Evolutionary conservation across 1,284 basidiomycete genomes (phyloP).

Genomic region (Malassezia obtusa): DNA sequence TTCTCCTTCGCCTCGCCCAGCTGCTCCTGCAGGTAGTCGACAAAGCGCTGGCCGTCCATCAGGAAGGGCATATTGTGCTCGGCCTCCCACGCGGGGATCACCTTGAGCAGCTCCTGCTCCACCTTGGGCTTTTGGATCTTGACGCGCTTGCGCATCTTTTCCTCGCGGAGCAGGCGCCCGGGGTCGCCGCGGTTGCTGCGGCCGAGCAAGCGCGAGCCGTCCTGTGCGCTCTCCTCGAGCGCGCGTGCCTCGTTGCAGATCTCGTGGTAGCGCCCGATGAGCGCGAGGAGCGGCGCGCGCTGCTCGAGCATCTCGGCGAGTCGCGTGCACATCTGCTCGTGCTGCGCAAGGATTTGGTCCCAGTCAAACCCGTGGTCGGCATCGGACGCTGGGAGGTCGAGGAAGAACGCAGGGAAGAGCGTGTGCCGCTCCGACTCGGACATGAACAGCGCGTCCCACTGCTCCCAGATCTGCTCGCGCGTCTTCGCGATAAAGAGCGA

Average conservation of each 20-base stretch:
- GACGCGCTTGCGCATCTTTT: constrained; percentile 96
- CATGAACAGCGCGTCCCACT: constrained; percentile 81
- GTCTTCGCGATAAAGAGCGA: constrained; percentile 73
- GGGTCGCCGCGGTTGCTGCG: constrained; percentile 58
- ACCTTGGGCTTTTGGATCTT: constrained; percentile 76
- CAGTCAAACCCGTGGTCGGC: constrained; percentile 16
- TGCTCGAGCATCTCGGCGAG: constrained; percentile 68
- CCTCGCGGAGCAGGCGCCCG: constrained; percentile 66
- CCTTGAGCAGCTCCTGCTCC: constrained; percentile 70
- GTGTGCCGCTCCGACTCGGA: constrained; percentile 68
- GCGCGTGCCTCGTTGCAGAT: constrained; percentile 86
- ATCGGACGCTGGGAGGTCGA: constrained; percentile 19
- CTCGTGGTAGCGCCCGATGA: constrained; percentile 77
- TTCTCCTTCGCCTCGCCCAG: constrained; percentile 33
- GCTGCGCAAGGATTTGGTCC: constrained; percentile 59
- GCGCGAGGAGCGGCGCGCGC: constrained; percentile 66
- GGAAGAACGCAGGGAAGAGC: constrained; percentile 25
- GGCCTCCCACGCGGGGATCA: constrained; percentile 80
- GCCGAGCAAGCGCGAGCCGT: constrained; percentile 32
- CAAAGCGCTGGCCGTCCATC: constrained; percentile 71
- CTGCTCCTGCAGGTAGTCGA: constrained; percentile 58
- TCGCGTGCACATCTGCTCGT: constrained; percentile 74
- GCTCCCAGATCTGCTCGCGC: constrained; percentile 64
- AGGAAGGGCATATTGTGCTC: constrained; percentile 67
- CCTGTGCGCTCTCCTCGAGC: constrained; percentile 60